A percentile compares a stretch with the other conserved stretches of the same genome.
These are phyloP conservation scores for Dendrobium officinale DNA, from an alignment of 106 monocot genomes.

Conservation along the genomic window DNA sequence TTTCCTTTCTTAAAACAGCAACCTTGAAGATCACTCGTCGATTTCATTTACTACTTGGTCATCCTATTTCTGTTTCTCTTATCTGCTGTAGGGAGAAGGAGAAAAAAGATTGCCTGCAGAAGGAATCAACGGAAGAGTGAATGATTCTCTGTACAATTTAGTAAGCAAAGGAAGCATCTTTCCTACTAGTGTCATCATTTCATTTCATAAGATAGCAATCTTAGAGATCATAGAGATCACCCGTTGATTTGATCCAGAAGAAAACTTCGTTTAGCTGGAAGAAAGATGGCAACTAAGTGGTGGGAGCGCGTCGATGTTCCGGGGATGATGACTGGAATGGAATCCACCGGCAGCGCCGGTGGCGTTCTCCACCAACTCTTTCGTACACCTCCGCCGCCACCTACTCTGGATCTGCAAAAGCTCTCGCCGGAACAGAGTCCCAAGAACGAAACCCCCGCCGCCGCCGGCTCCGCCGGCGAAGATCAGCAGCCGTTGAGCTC, in stretches of 20 bases:
- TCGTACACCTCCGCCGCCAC: neutral
- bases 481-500: neutral
- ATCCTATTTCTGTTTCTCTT: neutral
- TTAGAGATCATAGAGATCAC: neutral
- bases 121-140: too few relatives aligned
- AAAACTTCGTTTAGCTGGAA: neutral
- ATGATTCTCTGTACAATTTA: neutral
- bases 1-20: neutral
- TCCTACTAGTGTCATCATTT: neutral
- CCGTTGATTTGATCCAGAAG: neutral
- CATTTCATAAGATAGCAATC: neutral
- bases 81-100: neutral
- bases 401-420: neutral
- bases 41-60: neutral
- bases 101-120: neutral
- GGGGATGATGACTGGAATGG: neutral
- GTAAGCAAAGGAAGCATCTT: neutral
- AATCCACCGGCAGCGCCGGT: neutral
- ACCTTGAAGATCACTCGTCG: neutral
- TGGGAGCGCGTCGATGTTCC: slow-evolving; percentile 4
- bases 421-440: neutral
- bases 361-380: neutral
- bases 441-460: neutral
- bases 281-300: neutral
- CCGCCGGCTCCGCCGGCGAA: neutral